Evolutionary conservation across 345 rosid genomes (phyloP).

Genomic region (Microcos paniculata): DNA sequence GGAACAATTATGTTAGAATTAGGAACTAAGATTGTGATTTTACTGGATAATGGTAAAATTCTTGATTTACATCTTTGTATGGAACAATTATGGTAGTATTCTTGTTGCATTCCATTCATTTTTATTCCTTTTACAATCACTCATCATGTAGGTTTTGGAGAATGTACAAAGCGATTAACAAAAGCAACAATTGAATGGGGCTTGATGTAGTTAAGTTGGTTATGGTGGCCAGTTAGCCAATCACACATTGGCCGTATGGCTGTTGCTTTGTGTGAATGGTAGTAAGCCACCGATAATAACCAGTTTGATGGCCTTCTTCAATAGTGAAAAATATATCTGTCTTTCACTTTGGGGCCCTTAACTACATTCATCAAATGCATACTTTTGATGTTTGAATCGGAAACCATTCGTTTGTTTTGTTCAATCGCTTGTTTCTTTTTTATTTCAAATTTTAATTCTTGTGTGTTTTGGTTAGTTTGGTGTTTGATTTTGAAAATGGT

Average conservation of each 20-base stretch:
- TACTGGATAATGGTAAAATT: neutral
- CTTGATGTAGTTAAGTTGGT: neutral
- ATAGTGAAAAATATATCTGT: constrained; percentile 14
- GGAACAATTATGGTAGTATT: neutral
- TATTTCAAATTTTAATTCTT: neutral
- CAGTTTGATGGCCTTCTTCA: constrained; percentile 19
- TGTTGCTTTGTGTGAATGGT: constrained; percentile 52
- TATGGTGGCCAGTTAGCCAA: constrained; percentile 51
- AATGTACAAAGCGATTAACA: neutral
- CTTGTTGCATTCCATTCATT: neutral
- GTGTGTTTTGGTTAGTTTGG: neutral
- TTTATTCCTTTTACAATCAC: neutral
- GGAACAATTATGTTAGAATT: neutral
- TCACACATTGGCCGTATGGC: constrained; percentile 34
- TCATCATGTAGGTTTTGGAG: neutral
- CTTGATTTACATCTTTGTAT: neutral
- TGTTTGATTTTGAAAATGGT: constrained; percentile 1
- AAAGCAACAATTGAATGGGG: neutral
- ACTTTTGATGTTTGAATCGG: neutral
- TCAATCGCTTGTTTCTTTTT: neutral
- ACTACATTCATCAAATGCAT: constrained; percentile 22
- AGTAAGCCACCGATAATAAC: constrained; percentile 51
- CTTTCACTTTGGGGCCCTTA: constrained; percentile 35
- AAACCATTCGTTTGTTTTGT: too few species aligned
- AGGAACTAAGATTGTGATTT: neutral